Percentiles rank a stretch among this genome's conserved stretches.
Evolutionary conservation across 23 red algal genomes (phyloP).

Genomic region (Gracilaria gracilis): DNA sequence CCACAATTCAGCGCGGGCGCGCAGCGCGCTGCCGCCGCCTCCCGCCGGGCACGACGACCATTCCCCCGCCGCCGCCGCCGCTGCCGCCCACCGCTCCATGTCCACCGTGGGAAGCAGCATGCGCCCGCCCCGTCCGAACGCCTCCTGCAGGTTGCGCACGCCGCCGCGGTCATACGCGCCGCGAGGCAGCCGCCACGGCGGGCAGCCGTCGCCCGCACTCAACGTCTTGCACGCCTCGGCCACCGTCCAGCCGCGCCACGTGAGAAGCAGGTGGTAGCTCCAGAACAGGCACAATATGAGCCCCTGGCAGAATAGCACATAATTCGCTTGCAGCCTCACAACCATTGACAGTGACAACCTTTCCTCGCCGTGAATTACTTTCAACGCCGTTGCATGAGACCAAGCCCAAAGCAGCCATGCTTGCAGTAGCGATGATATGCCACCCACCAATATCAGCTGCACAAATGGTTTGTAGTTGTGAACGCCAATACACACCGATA

Average conservation of each 20-base stretch:
- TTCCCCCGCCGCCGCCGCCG: too few relatives aligned
- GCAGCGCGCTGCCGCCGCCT: too few relatives aligned
- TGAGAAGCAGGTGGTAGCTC: background rate
- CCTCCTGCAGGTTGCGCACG: background rate
- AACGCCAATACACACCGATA: conserved; percentile 36
- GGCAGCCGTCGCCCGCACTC: background rate
- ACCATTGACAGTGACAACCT: background rate
- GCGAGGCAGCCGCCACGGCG: conserved; percentile 6
- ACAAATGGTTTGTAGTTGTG: conserved; percentile 53
- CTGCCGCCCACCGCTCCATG: background rate
- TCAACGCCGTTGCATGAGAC: background rate
- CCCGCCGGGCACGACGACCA: too few relatives aligned
- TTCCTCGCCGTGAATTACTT: background rate
- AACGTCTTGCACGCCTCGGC: background rate
- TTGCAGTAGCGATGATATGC: background rate
- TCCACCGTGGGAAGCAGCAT: background rate
- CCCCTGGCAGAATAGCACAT: background rate
- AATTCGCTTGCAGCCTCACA: conserved; percentile 8
- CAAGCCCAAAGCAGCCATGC: background rate
- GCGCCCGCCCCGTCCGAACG: background rate
- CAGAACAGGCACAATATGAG: background rate
- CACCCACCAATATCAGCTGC: conserved; percentile 27
- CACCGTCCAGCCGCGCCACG: conserved; percentile 4
- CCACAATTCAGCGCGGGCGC: background rate
- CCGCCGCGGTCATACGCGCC: conserved; percentile 13